A percentile compares a stretch with the other conserved stretches of the same genome.
Evolutionary conservation across 768 basidiomycete species (phyloP).

Genomic region (Xanthoconium stramineum): DNA sequence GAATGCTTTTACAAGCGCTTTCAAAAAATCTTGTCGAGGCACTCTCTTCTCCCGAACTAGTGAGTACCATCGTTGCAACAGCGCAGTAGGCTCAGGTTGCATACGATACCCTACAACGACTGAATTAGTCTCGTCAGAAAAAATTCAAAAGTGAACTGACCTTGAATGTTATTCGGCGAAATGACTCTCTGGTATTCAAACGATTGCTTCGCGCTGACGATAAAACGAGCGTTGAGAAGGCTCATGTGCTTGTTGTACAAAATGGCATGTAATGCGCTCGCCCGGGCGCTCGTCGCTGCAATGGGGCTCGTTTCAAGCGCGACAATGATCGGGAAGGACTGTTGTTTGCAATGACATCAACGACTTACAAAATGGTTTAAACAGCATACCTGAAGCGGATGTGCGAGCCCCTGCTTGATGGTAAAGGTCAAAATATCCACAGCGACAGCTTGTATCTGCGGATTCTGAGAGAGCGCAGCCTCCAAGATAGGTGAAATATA

Average conservation of each 20-base stretch:
- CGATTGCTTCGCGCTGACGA: slow-evolving; percentile 74
- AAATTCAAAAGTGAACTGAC: slow-evolving; percentile 32
- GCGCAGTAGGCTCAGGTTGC: slow-evolving; percentile 62
- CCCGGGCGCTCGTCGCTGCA: slow-evolving; percentile 61
- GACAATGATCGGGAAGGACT: slow-evolving; percentile 91
- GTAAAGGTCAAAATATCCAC: slow-evolving; percentile 92
- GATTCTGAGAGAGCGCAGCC: slow-evolving; percentile 70
- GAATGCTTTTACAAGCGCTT: slow-evolving; percentile 77
- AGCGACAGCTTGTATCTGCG: slow-evolving; percentile 74
- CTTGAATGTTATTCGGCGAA: slow-evolving; percentile 46
- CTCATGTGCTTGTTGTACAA: slow-evolving; percentile 89
- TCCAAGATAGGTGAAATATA: slow-evolving; percentile 81
- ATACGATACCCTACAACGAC: slow-evolving; percentile 56
- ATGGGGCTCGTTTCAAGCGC: slow-evolving; percentile 87
- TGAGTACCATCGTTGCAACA: slow-evolving; percentile 88
- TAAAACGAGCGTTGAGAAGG: slow-evolving; percentile 81
- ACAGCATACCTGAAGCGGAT: slow-evolving; percentile 76
- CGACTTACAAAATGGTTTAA: not conserved
- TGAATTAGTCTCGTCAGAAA: not conserved
- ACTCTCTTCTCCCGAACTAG: slow-evolving; percentile 89
- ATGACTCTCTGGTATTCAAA: slow-evolving; percentile 80
- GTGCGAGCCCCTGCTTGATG: slow-evolving; percentile 91
- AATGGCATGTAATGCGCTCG: slow-evolving; percentile 73
- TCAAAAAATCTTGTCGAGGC: slow-evolving; percentile 83
- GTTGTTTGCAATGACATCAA: slow-evolving; percentile 1